Conservation (phyloP, 345 rosid genomes). For the Ceriops decandra region DNA sequence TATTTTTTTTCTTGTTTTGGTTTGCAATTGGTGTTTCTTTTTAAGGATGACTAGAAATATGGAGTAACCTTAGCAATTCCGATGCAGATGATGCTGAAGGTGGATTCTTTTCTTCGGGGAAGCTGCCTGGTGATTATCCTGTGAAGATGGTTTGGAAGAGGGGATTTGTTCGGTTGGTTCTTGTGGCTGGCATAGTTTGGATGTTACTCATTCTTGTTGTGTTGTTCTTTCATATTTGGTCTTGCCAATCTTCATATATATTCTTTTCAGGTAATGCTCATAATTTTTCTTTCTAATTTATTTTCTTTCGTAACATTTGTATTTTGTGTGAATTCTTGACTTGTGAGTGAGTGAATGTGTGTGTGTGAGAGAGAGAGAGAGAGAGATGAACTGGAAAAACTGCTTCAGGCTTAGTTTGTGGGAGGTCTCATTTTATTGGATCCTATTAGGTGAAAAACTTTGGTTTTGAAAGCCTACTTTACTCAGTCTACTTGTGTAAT, state of each 20-base stretch:
- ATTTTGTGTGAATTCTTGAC: background rate
- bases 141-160: constrained; percentile 56
- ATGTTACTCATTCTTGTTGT: constrained; percentile 76
- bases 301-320: background rate
- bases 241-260: constrained; percentile 69
- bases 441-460: background rate
- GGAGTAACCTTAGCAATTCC: constrained; percentile 2
- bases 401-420: background rate
- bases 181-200: constrained; percentile 80
- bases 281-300: background rate
- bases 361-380: no score
- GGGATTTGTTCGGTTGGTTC: constrained; percentile 72
- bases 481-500: no score
- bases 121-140: constrained; percentile 45
- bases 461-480: background rate
- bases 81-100: constrained; percentile 42
- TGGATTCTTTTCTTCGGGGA: constrained; percentile 50
- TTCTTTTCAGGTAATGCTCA: constrained; percentile 66
- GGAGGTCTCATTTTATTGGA: background rate
- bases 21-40: no score
- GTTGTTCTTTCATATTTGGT: constrained; percentile 74
- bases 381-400: no score
- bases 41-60: no score
- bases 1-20: no score
- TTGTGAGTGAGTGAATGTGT: no score